phyloP scores from a whole-genome alignment of 495 filamentous ascomycete species.

The Penicillium steckii region DNA sequence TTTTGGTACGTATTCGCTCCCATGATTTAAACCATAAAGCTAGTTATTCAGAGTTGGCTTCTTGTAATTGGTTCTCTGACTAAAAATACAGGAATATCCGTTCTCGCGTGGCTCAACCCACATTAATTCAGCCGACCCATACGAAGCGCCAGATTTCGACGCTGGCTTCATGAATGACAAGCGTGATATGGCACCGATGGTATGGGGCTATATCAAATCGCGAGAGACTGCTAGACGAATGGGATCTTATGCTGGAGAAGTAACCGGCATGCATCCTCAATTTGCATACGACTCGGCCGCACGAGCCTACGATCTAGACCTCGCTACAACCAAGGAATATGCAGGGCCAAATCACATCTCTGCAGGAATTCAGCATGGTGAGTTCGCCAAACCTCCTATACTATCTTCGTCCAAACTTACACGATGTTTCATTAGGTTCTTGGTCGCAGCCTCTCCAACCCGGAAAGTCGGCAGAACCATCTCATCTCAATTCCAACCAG shows the following conservation, averaged over 20 bases:
- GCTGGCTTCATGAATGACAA: slow-evolving; percentile 85
- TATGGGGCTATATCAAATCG: slow-evolving; percentile 86
- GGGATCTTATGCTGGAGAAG: slow-evolving; percentile 77
- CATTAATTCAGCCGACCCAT: slow-evolving; percentile 68
- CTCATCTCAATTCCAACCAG: slow-evolving; percentile 49
- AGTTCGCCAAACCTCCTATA: neutral
- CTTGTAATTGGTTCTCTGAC: no score
- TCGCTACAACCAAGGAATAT: slow-evolving; percentile 71
- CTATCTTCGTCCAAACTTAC: neutral
- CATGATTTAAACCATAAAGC: neutral
- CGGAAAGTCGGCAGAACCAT: slow-evolving; percentile 47
- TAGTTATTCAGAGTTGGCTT: neutral
- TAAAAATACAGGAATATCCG: slow-evolving; percentile 56
- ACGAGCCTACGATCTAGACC: slow-evolving; percentile 68
- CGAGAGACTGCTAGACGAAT: slow-evolving; percentile 77
- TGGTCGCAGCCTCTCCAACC: slow-evolving; percentile 44
- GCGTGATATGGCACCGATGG: slow-evolving; percentile 79
- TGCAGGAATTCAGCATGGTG: slow-evolving; percentile 65
- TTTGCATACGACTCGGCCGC: slow-evolving; percentile 68
- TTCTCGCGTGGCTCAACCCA: slow-evolving; percentile 75
- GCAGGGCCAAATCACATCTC: slow-evolving; percentile 71
- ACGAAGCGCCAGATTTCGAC: slow-evolving; percentile 76
- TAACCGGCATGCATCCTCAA: slow-evolving; percentile 59
- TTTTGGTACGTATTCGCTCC: slow-evolving; percentile 48
- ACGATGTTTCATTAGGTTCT: slow-evolving; percentile 22